Percentiles rank a stretch among this genome's conserved stretches.
Evolutionary conservation across 805 yeast genomes (phyloP).

Genomic region (Peterozyma xylosa): DNA sequence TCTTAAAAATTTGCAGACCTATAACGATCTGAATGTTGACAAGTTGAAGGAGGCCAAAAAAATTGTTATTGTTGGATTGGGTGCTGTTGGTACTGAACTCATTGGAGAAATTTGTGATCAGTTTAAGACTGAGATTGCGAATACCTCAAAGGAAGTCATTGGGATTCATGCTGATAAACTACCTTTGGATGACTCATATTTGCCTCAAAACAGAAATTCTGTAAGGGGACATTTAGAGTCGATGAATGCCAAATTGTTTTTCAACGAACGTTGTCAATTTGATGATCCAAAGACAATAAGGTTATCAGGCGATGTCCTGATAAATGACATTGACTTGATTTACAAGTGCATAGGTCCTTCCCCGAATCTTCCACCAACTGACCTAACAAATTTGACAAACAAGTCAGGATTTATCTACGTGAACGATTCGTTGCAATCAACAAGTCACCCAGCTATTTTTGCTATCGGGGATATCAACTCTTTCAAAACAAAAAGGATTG

Average conservation of each 20-base stretch:
- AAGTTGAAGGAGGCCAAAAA: constrained; percentile 15
- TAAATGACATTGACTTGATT: constrained; percentile 14
- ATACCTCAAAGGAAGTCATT: constrained; percentile 15
- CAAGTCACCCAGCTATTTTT: constrained; percentile 14
- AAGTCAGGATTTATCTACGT: constrained; percentile 11
- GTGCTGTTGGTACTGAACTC: constrained; percentile 21
- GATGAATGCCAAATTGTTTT: constrained; percentile 11
- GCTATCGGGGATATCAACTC: constrained; percentile 26
- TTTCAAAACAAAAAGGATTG: constrained; percentile 16
- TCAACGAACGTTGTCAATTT: constrained; percentile 9
- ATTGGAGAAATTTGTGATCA: constrained; percentile 22
- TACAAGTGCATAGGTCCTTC: constrained; percentile 12
- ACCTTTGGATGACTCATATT: constrained; percentile 3
- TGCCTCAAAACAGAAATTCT: constrained; percentile 2
- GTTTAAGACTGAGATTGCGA: constrained; percentile 11
- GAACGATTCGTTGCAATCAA: constrained; percentile 3
- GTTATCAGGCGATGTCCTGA: constrained; percentile 3
- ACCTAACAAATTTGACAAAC: constrained; percentile 8
- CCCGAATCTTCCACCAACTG: constrained; percentile 15
- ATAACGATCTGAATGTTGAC: constrained; percentile 11
- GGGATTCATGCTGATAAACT: constrained; percentile 16
- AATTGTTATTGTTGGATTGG: constrained; percentile 25
- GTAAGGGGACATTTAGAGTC: constrained; percentile 3
- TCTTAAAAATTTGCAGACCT: constrained; percentile 8
- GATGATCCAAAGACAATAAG: not conserved